phyloP scores from a whole-genome alignment of 768 basidiomycete genomes.

The Peribolospora baueri region DNA sequence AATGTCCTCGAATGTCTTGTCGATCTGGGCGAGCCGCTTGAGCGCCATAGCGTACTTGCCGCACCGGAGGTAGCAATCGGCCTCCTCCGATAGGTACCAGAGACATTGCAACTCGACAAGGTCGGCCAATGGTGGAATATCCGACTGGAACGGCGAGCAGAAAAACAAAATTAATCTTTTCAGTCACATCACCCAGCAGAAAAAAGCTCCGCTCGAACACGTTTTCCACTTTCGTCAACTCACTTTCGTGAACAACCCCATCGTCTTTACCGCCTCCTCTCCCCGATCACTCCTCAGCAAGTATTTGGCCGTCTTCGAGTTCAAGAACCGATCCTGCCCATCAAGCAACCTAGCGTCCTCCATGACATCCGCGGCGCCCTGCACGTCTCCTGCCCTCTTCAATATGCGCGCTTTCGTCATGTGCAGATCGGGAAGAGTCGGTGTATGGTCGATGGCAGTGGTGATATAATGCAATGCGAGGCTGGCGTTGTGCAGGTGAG shows the following conservation, averaged over 20 bases:
- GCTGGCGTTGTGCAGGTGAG: constrained; percentile 28
- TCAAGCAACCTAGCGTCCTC: constrained; percentile 67
- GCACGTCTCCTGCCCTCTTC: constrained; percentile 60
- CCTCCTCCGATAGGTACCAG: constrained; percentile 63
- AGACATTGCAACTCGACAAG: constrained; percentile 89
- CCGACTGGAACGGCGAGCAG: background rate
- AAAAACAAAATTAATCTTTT: background rate
- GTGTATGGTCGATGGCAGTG: constrained; percentile 54
- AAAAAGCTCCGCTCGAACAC: background rate
- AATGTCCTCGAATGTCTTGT: constrained; percentile 51
- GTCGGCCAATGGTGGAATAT: constrained; percentile 37
- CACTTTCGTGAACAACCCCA: constrained; percentile 83
- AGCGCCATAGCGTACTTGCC: constrained; percentile 53
- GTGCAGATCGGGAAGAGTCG: constrained; percentile 73
- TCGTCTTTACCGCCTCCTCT: constrained; percentile 43
- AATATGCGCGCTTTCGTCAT: constrained; percentile 58
- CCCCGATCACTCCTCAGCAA: constrained; percentile 55
- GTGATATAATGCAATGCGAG: constrained; percentile 38
- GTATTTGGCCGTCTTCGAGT: constrained; percentile 84
- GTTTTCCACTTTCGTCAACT: constrained; percentile 6
- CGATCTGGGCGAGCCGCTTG: constrained; percentile 55
- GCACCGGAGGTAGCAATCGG: constrained; percentile 37
- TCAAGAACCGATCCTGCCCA: constrained; percentile 82
- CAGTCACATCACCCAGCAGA: background rate
- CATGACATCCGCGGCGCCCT: constrained; percentile 46